A percentile compares a stretch with the other conserved stretches of the same genome.
Evolutionary conservation across 345 rosid species (phyloP).

Genomic region (Salix caprea): DNA sequence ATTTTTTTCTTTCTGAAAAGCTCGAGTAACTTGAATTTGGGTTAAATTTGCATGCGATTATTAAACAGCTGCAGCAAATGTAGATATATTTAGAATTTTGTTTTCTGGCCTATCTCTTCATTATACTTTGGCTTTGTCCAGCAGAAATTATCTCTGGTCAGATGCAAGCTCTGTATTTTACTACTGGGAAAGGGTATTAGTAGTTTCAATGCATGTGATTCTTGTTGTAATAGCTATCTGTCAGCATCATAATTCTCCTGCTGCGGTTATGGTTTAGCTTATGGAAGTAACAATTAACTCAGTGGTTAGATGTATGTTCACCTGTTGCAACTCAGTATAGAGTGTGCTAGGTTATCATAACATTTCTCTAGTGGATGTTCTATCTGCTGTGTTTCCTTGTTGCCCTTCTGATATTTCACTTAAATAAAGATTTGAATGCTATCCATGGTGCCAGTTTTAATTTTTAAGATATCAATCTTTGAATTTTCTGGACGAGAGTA

Average conservation of each 20-base stretch:
- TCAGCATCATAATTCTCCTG: not conserved
- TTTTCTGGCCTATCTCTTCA: too few species aligned
- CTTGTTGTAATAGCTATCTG: not conserved
- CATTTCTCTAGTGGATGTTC: not conserved
- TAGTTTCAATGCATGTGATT: not conserved
- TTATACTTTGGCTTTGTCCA: not conserved
- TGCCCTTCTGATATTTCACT: not conserved
- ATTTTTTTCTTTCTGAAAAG: not conserved
- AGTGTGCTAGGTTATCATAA: not conserved
- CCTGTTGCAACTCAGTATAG: not conserved
- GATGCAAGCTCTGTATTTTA: not conserved
- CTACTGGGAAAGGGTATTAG: not conserved
- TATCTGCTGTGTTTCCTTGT: not conserved
- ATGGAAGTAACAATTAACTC: not conserved
- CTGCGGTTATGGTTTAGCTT: not conserved
- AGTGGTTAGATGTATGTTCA: not conserved
- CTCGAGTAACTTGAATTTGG: not conserved
- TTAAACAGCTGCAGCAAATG: not conserved
- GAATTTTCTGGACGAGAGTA: not conserved
- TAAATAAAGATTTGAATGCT: not conserved
- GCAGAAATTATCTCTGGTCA: not conserved
- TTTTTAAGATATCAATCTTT: not conserved
- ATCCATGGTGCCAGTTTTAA: not conserved
- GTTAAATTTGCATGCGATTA: not conserved
- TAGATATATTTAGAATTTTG: not conserved